phyloP scores from a whole-genome alignment of 805 yeast species.

The Lipomyces chichibuensis region DNA sequence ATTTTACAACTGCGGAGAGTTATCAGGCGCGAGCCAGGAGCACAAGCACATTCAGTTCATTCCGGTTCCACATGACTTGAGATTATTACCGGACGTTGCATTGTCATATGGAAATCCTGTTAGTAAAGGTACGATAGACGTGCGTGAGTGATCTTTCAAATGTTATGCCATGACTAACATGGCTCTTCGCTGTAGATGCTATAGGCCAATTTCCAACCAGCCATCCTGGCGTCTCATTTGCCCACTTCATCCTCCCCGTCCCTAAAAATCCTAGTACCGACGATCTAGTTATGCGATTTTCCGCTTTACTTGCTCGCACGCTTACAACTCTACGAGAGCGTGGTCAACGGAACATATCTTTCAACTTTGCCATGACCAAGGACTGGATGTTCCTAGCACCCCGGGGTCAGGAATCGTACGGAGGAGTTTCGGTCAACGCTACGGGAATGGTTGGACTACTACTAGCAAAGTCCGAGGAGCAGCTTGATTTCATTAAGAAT shows the following conservation, averaged over 20 bases:
- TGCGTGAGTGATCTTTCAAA: background rate
- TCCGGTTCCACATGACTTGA: constrained; percentile 62
- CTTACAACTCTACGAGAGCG: constrained; percentile 57
- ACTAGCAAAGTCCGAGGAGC: constrained; percentile 66
- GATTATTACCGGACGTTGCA: constrained; percentile 57
- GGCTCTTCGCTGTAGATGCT: constrained; percentile 18
- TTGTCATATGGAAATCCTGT: constrained; percentile 13
- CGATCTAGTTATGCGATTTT: constrained; percentile 70
- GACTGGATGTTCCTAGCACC: constrained; percentile 89
- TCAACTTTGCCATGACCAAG: constrained; percentile 79
- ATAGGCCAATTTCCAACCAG: constrained; percentile 59
- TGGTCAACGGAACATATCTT: constrained; percentile 54
- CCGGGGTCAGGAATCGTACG: constrained; percentile 60
- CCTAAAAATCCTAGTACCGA: constrained; percentile 51
- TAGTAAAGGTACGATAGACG: constrained; percentile 15
- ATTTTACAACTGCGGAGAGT: constrained; percentile 85
- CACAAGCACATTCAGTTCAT: constrained; percentile 92
- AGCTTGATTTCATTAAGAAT: constrained; percentile 53
- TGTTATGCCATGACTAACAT: background rate
- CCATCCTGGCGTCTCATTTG: constrained; percentile 67
- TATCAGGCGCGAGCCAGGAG: constrained; percentile 91
- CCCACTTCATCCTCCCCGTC: constrained; percentile 78
- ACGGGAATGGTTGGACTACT: constrained; percentile 80
- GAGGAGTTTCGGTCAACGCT: constrained; percentile 69
- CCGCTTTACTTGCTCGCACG: constrained; percentile 70